A percentile compares a stretch with the other conserved stretches of the same genome.
Conservation (phyloP, 2,329 filamentous ascomycete genomes). For the Fusarium denticulatum region DNA sequence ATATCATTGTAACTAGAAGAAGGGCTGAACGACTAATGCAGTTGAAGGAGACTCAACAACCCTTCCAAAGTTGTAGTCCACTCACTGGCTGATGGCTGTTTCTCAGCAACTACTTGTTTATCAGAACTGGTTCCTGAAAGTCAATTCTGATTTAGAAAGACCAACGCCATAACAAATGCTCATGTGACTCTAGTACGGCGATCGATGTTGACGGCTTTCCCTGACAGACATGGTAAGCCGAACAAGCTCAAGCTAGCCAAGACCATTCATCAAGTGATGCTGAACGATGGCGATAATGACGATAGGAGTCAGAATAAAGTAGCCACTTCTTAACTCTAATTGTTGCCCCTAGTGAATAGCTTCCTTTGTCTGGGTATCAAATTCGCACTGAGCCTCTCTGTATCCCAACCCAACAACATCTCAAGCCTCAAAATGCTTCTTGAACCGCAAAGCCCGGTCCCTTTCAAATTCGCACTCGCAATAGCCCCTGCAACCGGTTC, state of each 20-base stretch:
- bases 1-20: not conserved
- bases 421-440: not conserved
- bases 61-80: not conserved
- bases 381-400: not conserved
- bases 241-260: conserved; percentile 1
- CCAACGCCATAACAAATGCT: not conserved
- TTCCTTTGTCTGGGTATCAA: not conserved
- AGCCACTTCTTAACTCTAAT: not conserved
- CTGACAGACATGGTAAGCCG: conserved; percentile 1
- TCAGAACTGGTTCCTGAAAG: not conserved
- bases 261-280: conserved; percentile 3
- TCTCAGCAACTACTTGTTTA: not conserved
- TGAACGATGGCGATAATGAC: not conserved
- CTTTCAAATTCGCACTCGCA: conserved; percentile 28
- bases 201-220: conserved; percentile 22
- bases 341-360: not conserved
- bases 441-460: not conserved
- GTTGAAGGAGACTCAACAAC: not conserved
- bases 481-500: conserved; percentile 33
- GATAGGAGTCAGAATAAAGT: not conserved
- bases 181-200: conserved; percentile 17
- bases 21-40: not conserved
- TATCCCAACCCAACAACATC: not conserved
- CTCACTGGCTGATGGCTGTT: not conserved
- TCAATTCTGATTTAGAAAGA: not conserved